These are phyloP conservation scores for Dichotomocladium elegans DNA, from an alignment of 371 early-diverging fungal species.

Conservation along the genomic window DNA sequence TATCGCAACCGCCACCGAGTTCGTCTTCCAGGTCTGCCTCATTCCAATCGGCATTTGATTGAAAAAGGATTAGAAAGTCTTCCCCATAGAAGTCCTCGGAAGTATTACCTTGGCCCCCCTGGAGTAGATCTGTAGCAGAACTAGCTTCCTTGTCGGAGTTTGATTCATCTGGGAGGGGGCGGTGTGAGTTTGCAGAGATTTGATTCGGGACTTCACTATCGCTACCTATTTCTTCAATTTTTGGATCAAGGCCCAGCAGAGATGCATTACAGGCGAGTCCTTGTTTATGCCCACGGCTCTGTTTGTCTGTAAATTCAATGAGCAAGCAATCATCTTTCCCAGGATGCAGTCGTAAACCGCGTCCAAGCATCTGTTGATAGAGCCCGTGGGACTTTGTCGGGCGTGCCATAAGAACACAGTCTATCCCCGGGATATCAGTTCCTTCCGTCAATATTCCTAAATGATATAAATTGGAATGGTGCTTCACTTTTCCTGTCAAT, in stretches of 20 bases:
- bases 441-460: conserved; percentile 73
- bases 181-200: too few species aligned
- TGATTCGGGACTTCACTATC: too few species aligned
- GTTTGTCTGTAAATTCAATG: conserved; percentile 82
- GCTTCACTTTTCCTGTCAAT: background rate
- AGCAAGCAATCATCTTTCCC: conserved; percentile 80
- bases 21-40: too few species aligned
- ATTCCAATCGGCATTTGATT: too few species aligned
- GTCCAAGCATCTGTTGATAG: conserved; percentile 94
- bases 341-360: conserved; percentile 73
- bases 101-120: too few species aligned
- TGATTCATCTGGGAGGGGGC: too few species aligned
- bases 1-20: too few species aligned
- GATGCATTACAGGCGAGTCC: conserved; percentile 64
- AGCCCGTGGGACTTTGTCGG: conserved; percentile 81
- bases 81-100: too few species aligned
- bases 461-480: background rate
- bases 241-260: conserved; percentile 64
- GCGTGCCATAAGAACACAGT: conserved; percentile 84
- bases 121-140: too few species aligned
- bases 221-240: background rate
- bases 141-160: too few species aligned
- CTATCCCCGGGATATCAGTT: conserved; percentile 87
- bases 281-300: conserved; percentile 21
- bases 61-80: too few species aligned